Evolutionary conservation across 176 grass and related monocot species (phyloP), one percentile per base, ranked within the genome.

Genomic region (Oryza officinalis): DNA sequence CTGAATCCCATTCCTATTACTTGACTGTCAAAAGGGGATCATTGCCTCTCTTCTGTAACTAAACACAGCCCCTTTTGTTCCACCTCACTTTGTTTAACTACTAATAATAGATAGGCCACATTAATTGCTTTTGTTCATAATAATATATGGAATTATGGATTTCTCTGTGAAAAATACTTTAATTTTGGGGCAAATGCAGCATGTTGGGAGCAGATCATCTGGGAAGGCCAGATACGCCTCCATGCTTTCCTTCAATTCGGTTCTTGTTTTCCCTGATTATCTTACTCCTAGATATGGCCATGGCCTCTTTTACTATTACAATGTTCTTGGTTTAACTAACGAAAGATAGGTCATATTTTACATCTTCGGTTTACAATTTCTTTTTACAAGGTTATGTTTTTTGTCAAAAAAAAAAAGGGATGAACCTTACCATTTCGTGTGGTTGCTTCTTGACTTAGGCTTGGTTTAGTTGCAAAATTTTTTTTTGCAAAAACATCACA

Each of bases 31-130:
- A 65, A 27, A 37, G 33, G 38, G 22, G 15, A 61, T 61, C 18
- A 22, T 57, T 8, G 10, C 15, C 54, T 43, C 13, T 78, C 50
- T 83, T 72, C n/a, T 25, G 9, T 4, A 61, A 63, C 64, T 71
- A 76, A 49, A 76, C 18, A 41, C 43, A 31, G 23, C 41, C 72
- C 41, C 67, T 85, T 79, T 74, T 10, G 22, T 52, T 84, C 0
- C 44, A 43, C 4, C 49, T 69, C 77, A 50, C 30, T 52, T 50
- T 38, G 13, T 46, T 41, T 52, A 27, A 65, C 12, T 14, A 33
- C 10, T 75, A 32, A 18, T 3, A 35, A 38, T 20, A 57, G 17
- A 13, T 57, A 33, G 32, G 8, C 26, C 52, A 38, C n/a, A 7
- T n/a, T 10, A 28, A n/a, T 46, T 69, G 18, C 6, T 13, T 43